These are phyloP conservation scores for Rubia yunnanensis DNA, from an alignment of 257 asterid species.

Conservation along the genomic window DNA sequence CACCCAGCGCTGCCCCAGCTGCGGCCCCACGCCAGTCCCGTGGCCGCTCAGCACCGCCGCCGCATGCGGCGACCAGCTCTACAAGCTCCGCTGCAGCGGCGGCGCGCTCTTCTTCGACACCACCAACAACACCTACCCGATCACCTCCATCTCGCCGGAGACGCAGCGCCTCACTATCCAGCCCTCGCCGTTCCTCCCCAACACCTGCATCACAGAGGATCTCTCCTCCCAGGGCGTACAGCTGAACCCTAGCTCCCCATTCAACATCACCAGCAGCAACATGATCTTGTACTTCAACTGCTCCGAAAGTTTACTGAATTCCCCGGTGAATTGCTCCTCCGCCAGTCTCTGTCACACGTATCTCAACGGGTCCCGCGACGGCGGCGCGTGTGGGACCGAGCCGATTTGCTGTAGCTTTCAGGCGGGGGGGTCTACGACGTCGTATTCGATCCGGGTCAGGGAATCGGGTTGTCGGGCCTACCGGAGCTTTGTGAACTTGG, in stretches of 20 bases:
- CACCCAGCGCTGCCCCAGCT: constrained; percentile 49
- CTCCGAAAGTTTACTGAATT: constrained; percentile 10
- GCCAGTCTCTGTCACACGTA: constrained; percentile 67
- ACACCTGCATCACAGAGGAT: constrained; percentile 64
- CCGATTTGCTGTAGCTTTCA: constrained; percentile 54
- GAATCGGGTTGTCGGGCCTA: constrained; percentile 65
- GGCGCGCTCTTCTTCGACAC: constrained; percentile 44
- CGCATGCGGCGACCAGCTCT: constrained; percentile 64
- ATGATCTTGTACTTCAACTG: constrained; percentile 72
- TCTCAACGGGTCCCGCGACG: constrained; percentile 23
- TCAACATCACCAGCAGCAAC: constrained; percentile 80
- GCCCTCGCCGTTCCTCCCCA: constrained; percentile 53
- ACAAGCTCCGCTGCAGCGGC: constrained; percentile 50
- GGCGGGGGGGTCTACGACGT: constrained; percentile 77
- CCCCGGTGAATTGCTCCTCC: constrained; percentile 61
- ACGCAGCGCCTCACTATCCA: constrained; percentile 48
- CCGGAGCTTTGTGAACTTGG: constrained; percentile 67
- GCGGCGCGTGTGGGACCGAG: constrained; percentile 22
- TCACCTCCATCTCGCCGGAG: constrained; percentile 45
- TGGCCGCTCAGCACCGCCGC: constrained; percentile 79
- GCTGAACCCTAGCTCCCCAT: constrained; percentile 54
- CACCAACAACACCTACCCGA: constrained; percentile 60
- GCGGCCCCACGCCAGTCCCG: constrained; percentile 64
- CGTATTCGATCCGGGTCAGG: constrained; percentile 42
- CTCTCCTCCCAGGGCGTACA: constrained; percentile 55